Evolutionary conservation across 169 alveolate genomes (phyloP).

Genomic region (Eimeria acervulina): DNA sequence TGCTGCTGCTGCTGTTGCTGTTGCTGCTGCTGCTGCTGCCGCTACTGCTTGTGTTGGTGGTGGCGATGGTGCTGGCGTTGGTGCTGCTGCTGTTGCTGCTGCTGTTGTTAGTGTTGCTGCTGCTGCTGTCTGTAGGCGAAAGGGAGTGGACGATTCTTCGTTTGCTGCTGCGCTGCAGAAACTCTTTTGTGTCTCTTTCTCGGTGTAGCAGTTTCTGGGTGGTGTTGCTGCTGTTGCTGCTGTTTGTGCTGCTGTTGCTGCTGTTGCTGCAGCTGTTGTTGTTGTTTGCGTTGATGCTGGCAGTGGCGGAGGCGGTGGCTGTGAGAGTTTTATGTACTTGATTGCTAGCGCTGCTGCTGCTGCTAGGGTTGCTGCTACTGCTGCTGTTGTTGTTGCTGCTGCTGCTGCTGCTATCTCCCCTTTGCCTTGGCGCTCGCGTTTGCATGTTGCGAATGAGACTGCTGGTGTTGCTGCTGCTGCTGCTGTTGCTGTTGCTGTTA

Average conservation of each 20-base stretch:
- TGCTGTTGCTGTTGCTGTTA: constrained; percentile 30
- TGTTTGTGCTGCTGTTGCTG: not conserved
- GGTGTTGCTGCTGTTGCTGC: not conserved
- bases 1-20: not conserved
- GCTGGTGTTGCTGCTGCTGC: constrained; percentile 14
- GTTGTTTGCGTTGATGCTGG: not conserved
- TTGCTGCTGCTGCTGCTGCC: not conserved
- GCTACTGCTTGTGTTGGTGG: no score
- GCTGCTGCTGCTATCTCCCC: no score
- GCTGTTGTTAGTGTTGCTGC: not conserved
- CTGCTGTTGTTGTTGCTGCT: constrained; percentile 6
- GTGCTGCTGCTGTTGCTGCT: no score
- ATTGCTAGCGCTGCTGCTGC: not conserved
- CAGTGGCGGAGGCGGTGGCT: not conserved
- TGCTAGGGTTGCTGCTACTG: not conserved
- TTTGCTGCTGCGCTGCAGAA: constrained; percentile 9
- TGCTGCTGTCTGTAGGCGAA: not conserved
- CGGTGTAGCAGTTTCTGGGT: not conserved
- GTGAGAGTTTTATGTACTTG: not conserved
- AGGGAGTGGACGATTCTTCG: not conserved
- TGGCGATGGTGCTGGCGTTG: no score
- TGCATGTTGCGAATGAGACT: not conserved
- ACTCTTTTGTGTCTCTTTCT: not conserved
- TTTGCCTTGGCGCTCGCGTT: no score
- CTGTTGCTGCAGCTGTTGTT: not conserved